Base-by-base conservation (phyloP, 1,284 basidiomycete genomes). In the Amylostereum areolatum region DNA sequence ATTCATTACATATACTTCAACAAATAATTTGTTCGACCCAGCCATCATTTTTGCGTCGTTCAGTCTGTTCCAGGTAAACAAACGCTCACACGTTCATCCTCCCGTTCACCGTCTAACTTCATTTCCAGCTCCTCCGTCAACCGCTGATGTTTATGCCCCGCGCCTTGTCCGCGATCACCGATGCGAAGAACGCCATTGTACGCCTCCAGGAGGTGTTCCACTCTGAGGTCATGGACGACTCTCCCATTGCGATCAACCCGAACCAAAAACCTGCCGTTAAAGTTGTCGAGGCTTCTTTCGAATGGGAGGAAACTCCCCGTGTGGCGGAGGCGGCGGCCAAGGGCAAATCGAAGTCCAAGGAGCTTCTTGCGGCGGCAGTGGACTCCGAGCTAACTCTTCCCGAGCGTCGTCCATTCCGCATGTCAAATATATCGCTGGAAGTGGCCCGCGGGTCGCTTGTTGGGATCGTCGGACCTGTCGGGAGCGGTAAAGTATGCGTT, bases 1-100 rank as follows among this genome's bases (percentile, higher is more conserved):
- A 3, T 89, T 92, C 64, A 74, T 89, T 41, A 81, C 82, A 1
- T 90, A 89, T 63, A 81, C 81, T 1, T 66, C 73, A 10, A 77
- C 75, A 0, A 71, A 75, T 10, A 61, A 76, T 44, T 62, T 68
- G 2, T 80, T 89, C 57, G 77, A 86, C 60, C 72, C 78, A 33
- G 78, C 82, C 1, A 65, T 82, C 51, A 82, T 89, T 57, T 89
- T 89, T 65, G 74, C 85, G 0, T 83, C 84, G 10, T 70, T 90
- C 44, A 78, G 80, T 30, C 71, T 86, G 50, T 89, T 89, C 71
- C 78, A 81, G 59, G 67, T 77, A 54, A 53, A 64, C 18, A 18
- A 18, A 24, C 0, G 55, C 57, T 45, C 48, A 37, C 39, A 37
- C 2, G 49, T 46, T 32, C 33, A 49, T 11, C 40, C 49, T 18